Evolutionary conservation across 2,329 filamentous ascomycete species (phyloP).

Genomic region (Penicillium nordicum): DNA sequence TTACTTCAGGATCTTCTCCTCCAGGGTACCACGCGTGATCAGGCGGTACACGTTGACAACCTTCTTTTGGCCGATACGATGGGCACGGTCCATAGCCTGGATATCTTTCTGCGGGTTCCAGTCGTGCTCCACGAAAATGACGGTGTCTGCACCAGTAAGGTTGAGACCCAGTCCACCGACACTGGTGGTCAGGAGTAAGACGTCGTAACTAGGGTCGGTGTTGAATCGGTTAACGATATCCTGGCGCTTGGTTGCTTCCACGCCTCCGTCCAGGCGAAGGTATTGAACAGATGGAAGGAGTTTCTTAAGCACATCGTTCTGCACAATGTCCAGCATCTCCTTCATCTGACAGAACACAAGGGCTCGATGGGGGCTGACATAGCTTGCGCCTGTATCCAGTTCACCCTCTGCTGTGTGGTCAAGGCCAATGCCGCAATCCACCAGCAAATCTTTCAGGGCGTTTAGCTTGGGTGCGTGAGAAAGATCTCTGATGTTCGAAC

Average conservation of each 20-base stretch:
- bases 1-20: constrained; percentile 92
- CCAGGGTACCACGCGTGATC: constrained; percentile 89
- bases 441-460: constrained; percentile 83
- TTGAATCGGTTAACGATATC: constrained; percentile 99
- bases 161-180: constrained; percentile 94
- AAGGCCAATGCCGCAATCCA: constrained; percentile 95
- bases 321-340: constrained; percentile 99
- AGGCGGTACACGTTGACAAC: constrained; percentile 98
- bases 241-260: constrained; percentile 89
- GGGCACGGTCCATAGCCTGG: constrained; percentile 97
- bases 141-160: constrained; percentile 92
- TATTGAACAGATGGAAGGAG: constrained; percentile 91
- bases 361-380: constrained; percentile 92
- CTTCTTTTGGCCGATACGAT: constrained; percentile 99
- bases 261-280: constrained; percentile 86
- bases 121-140: constrained; percentile 99
- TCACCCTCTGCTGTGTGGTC: constrained; percentile 56
- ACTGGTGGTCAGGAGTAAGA: constrained; percentile 86
- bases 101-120: constrained; percentile 99
- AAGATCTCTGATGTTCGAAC: constrained; percentile 78
- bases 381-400: constrained; percentile 62
- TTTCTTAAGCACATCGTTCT: constrained; percentile 84
- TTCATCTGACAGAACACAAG: constrained; percentile 99
- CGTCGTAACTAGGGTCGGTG: constrained; percentile 93
- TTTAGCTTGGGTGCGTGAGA: constrained; percentile 88